A percentile compares a stretch with the other conserved stretches of the same genome.
Evolutionary conservation across 768 basidiomycete genomes (phyloP).

Genomic region (Tricholomella constricta): DNA sequence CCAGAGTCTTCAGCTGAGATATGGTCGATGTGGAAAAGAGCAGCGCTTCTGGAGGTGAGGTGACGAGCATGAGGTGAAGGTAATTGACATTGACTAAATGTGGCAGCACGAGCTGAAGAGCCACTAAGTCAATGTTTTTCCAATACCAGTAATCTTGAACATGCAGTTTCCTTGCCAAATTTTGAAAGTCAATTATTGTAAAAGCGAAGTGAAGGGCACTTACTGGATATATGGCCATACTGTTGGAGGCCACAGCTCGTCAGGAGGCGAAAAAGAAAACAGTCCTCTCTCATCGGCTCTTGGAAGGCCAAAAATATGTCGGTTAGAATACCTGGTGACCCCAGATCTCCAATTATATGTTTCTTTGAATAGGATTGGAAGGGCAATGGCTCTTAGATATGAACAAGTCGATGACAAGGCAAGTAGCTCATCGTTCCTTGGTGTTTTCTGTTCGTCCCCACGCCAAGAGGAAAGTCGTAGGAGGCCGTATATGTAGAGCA

Average conservation of each 20-base stretch:
- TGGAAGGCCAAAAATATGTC: neutral
- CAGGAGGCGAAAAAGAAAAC: too few relatives aligned
- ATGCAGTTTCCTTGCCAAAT: too few relatives aligned
- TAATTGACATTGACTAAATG: neutral
- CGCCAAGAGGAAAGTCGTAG: too few relatives aligned
- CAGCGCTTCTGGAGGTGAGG: neutral
- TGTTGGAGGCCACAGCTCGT: neutral
- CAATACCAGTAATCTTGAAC: too few relatives aligned
- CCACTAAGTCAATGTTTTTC: too few relatives aligned
- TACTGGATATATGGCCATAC: neutral
- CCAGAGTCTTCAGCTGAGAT: neutral
- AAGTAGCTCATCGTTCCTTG: neutral
- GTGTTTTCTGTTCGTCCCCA: too few relatives aligned
- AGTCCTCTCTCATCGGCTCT: neutral
- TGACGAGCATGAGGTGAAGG: neutral
- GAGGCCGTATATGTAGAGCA: too few relatives aligned
- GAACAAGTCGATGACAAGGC: neutral
- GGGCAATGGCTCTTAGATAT: neutral
- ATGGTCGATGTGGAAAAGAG: too few relatives aligned
- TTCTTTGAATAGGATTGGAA: neutral
- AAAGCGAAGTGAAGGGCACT: neutral
- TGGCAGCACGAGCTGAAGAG: too few relatives aligned
- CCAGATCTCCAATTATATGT: neutral
- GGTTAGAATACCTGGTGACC: too few relatives aligned
- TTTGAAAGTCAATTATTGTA: too few relatives aligned